phyloP scores from a whole-genome alignment of 495 filamentous ascomycete genomes.

The Xanthoparmelia taractica region DNA sequence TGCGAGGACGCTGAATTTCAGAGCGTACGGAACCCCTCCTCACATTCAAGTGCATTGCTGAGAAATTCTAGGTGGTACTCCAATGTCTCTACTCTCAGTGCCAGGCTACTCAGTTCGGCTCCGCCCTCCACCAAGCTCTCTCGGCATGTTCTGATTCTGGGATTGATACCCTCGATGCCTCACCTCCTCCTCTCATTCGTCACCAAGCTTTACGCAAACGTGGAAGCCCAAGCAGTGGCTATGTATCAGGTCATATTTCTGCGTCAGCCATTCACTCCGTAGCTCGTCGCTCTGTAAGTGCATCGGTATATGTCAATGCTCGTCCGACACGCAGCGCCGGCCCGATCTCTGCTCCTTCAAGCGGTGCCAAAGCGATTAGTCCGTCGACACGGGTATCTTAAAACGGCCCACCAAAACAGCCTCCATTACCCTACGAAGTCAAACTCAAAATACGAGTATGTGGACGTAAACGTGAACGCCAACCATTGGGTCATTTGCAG shows the following conservation, averaged over 20 bases:
- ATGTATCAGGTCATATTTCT: constrained; percentile 17
- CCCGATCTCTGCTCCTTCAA: neutral
- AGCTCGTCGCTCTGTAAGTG: constrained; percentile 20
- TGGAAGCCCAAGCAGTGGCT: constrained; percentile 2
- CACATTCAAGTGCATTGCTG: constrained; percentile 9
- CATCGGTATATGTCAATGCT: constrained; percentile 13
- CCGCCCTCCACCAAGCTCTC: constrained; percentile 32
- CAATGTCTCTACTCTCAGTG: constrained; percentile 40
- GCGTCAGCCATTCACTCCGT: constrained; percentile 18
- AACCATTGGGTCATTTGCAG: neutral
- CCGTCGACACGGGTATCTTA: neutral
- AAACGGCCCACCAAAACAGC: neutral
- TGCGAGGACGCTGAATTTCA: constrained; percentile 33
- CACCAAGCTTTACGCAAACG: constrained; percentile 26
- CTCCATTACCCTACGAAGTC: neutral
- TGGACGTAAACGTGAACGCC: neutral
- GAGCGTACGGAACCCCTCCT: constrained; percentile 25
- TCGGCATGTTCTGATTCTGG: constrained; percentile 25
- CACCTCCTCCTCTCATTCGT: constrained; percentile 25
- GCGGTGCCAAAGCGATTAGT: neutral
- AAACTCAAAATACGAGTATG: neutral
- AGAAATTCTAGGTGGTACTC: constrained; percentile 29
- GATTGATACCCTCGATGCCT: constrained; percentile 8
- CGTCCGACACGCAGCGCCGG: constrained; percentile 23
- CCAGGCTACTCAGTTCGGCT: constrained; percentile 31